Percentiles rank a stretch among this genome's conserved stretches.
Evolutionary conservation across 768 basidiomycete species (phyloP).

Genomic region (Leccinum sublutescens): DNA sequence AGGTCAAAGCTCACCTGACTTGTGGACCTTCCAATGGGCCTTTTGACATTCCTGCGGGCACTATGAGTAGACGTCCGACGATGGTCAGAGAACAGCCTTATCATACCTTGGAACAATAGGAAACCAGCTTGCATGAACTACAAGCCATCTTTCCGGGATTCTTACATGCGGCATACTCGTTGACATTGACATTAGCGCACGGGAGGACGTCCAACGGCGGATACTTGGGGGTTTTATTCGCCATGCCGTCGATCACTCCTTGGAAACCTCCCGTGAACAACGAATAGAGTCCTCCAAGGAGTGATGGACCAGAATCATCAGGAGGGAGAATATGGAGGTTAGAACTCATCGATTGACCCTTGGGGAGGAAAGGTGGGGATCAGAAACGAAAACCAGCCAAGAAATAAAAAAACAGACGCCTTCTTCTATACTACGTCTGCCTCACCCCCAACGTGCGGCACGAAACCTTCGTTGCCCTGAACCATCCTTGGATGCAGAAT

Average conservation of each 20-base stretch:
- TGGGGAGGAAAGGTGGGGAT: background rate
- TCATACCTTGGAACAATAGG: constrained; percentile 42
- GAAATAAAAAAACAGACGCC: background rate
- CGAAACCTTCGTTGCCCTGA: background rate
- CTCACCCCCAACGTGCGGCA: constrained; percentile 21
- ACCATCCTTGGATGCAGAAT: background rate
- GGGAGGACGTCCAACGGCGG: constrained; percentile 31
- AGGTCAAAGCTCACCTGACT: constrained; percentile 27
- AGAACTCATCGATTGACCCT: constrained; percentile 11
- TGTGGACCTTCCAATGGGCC: constrained; percentile 41
- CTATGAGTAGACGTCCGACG: background rate
- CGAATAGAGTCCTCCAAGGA: constrained; percentile 9
- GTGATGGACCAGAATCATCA: constrained; percentile 10
- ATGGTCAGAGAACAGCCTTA: background rate
- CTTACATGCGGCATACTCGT: constrained; percentile 25
- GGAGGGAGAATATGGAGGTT: constrained; percentile 21
- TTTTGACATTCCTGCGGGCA: constrained; percentile 39
- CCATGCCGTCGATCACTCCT: constrained; percentile 8
- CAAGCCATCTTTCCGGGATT: constrained; percentile 32
- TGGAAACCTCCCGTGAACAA: constrained; percentile 13
- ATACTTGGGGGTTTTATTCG: constrained; percentile 16
- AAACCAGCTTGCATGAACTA: constrained; percentile 38
- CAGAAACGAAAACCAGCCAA: background rate
- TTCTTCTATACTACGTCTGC: constrained; percentile 4
- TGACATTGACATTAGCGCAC: constrained; percentile 36